Percentiles rank a stretch among this genome's conserved stretches.
These are phyloP conservation scores for Chondrus crispus DNA, from an alignment of 23 red algal genomes.

Conservation along the genomic window DNA sequence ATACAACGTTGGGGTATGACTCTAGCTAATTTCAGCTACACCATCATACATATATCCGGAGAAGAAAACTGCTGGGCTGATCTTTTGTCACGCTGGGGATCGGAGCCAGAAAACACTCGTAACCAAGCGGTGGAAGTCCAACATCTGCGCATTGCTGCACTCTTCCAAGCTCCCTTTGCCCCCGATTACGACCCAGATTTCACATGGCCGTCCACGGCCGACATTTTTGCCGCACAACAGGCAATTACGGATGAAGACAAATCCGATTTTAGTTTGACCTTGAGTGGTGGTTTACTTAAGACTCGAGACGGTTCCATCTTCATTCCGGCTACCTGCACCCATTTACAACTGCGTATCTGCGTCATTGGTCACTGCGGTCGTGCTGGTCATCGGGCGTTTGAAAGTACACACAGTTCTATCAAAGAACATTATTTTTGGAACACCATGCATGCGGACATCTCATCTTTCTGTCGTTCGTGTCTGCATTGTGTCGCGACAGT, in stretches of 20 bases:
- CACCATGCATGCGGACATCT: not conserved
- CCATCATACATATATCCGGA: not conserved
- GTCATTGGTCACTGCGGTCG: not conserved
- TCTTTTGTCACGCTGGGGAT: not conserved
- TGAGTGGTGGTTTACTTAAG: not conserved
- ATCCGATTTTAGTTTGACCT: not conserved
- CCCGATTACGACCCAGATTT: not conserved
- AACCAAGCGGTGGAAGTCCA: not conserved
- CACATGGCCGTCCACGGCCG: not conserved
- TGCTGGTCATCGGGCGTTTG: not conserved
- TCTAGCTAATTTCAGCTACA: not conserved
- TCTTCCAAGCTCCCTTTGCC: not conserved
- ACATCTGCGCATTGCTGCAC: not conserved
- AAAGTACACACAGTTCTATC: not conserved
- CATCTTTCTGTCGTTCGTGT: not conserved
- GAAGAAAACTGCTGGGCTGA: conserved; percentile 13
- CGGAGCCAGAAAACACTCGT: not conserved
- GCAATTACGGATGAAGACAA: not conserved
- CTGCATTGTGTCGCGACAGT: not conserved
- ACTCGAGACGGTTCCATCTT: not conserved
- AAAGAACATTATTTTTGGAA: not conserved
- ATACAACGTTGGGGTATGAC: not conserved
- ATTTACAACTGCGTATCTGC: not conserved
- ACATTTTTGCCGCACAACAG: not conserved
- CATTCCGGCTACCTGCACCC: not conserved